Base-by-base conservation (phyloP, 2,329 filamentous ascomycete genomes). In the Venturia carpophila region DNA sequence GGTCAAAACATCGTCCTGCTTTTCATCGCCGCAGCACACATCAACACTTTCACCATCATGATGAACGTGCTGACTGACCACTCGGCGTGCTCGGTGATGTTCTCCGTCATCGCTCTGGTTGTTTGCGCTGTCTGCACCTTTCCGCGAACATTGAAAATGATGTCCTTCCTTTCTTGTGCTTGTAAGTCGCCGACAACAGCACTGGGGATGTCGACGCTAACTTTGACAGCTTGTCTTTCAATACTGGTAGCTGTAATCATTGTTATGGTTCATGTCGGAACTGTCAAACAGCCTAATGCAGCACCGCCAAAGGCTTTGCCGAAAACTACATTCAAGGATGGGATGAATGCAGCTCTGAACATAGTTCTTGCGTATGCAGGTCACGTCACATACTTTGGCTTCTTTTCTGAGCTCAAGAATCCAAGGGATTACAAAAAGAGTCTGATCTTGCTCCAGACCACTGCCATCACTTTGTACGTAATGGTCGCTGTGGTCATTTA, bases 21-120 rank as follows among this genome's bases (percentile, higher is more conserved):
- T 65, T 89, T 91, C 75, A 82, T 89, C 69, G 86, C 88, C 75
- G 86, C 83, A 42, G 88, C 86, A n/a, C 89, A 91, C 75, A 79
- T 88, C 63, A 77, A 90, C 67, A 89, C 87, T 0, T 89, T 89
- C 68, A 82, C 82, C 41, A 87, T 90, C 70, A 87, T 87, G 69
- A 83, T 90, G 74, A 86, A 86, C 69, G 84, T 81, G 62, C 78
- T 90, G 63, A 86, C 85, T 5, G 73, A 82, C 3, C 81, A 87
- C 67, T 83, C 79, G 0, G 80, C 82, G 0, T 90, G 87, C 73
- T 86, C 85, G 3, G 84, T 89, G 65, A 78, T 85, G 1, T 89
- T 85, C 75, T 83, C 81, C 4, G 77, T 86, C n/a, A 76, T 86
- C 1, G 86, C 85, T 0, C 70, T 86, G 67, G 70, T 81, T 5